Evolutionary conservation across 345 rosid genomes (phyloP), one percentile per base, ranked within the genome.

Genomic region (Limnanthes douglasii): DNA sequence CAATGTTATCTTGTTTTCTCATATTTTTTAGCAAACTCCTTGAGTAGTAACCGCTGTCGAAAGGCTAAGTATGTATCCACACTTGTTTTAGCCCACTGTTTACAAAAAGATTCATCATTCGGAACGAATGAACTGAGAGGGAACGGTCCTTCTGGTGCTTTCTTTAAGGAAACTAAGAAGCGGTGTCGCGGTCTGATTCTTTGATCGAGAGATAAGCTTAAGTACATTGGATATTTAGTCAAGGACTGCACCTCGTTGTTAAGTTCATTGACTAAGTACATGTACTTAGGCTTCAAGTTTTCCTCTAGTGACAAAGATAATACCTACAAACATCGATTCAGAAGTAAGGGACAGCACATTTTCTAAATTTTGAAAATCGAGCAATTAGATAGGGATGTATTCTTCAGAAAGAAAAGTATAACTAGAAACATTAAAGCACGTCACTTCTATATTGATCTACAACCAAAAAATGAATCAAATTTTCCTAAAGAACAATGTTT

Each of bases 111-210:
- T 63, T 79, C 98, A 57, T 84, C 94, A 30, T 75, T 74, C 37
- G 84, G 84, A 45, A 84, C 77, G 16, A 90, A 64, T 20, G 72
- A 90, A 51, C 92, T 58, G 17, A 90, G 70, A 44, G 98, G 98
- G 59, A 90, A 90, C 11, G 98, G 97, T 26, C 95, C 97, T 53
- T 79, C 72, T 11, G 86, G 78, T 38, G 81, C 97, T 62, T 83
- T 88, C 64, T 88, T 79, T 40, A 88, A 61, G 55, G 83, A 39
- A 56, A 88, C 84, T 67, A 83, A 64, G 78, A 79, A 88, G 31
- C 60, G 77, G 25, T 88, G 95, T 8, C 92, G 92, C 8, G 94
- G 98, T 11, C 92, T 79, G 60, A 90, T 90, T 69, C 98, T 76
- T 61, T 79, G 92, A 37, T 79, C 80, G 57, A 90, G 39, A 21